phyloP scores from a whole-genome alignment of 305 asterid species.

The Fraxinus ornus region DNA sequence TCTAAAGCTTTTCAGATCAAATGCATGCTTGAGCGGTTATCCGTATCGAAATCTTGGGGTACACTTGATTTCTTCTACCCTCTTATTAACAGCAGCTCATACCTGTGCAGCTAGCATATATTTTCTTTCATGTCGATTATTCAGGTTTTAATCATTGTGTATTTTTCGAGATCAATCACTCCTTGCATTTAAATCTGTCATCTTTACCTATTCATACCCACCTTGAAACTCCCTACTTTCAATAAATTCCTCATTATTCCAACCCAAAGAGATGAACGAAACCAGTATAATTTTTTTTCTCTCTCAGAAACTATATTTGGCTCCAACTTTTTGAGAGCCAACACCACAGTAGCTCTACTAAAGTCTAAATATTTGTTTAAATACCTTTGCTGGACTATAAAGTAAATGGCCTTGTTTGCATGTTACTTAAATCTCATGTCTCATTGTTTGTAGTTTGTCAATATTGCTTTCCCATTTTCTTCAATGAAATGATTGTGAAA shows the following conservation, averaged over 20 bases:
- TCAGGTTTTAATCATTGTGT: not conserved
- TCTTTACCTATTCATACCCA: not conserved
- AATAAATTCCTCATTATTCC: not conserved
- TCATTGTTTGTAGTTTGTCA: constrained; percentile 5
- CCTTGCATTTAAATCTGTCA: not conserved
- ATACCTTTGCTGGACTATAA: not conserved
- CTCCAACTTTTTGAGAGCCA: not conserved
- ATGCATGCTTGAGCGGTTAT: not conserved
- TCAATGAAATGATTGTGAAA: constrained; percentile 8
- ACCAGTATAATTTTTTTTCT: not conserved
- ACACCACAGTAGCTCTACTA: not conserved
- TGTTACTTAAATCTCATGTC: not conserved
- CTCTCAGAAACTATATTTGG: not conserved
- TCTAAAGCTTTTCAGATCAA: not conserved
- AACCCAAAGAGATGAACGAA: not conserved
- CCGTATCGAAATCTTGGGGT: not conserved
- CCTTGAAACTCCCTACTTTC: not conserved
- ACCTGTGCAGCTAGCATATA: not conserved
- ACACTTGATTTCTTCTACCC: not conserved
- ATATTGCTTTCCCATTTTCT: constrained; percentile 13
- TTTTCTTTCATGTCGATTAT: not conserved
- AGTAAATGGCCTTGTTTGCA: not conserved
- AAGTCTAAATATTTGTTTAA: not conserved
- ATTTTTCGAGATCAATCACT: not conserved
- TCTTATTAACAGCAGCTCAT: not conserved